Evolutionary conservation across 441 rosid species (phyloP).

Genomic region (Brassica balearica): DNA sequence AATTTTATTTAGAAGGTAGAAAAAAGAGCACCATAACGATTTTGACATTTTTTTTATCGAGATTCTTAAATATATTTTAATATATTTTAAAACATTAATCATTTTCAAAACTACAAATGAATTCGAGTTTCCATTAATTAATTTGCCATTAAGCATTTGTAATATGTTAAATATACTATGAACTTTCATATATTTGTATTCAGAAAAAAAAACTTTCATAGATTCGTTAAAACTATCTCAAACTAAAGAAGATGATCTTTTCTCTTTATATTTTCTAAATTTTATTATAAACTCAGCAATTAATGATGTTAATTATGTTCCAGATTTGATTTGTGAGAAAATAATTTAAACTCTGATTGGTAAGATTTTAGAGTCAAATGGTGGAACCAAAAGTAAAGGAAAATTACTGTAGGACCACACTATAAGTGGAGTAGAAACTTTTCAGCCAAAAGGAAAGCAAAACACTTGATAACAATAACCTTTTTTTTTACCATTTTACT

Average conservation of each 20-base stretch:
- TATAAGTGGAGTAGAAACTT: neutral
- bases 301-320: neutral
- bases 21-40: neutral
- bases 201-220: too few species aligned
- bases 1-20: neutral
- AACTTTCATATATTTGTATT: neutral
- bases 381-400: neutral
- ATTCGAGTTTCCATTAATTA: neutral
- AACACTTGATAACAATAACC: neutral
- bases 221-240: neutral
- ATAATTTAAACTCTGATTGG: neutral
- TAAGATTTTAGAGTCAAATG: slow-evolving; percentile 1
- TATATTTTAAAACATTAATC: neutral
- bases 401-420: neutral
- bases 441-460: neutral
- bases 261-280: neutral
- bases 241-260: neutral
- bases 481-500: neutral
- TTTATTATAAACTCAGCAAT: slow-evolving; percentile 2
- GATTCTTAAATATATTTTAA: neutral
- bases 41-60: neutral
- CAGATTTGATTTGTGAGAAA: neutral
- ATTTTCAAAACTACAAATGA: neutral
- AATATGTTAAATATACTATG: slow-evolving; percentile 2
- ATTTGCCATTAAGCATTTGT: neutral